Evolutionary conservation across 2,329 filamentous ascomycete genomes (phyloP), one percentile per base, ranked within the genome.

Genomic region (Fusarium napiforme): DNA sequence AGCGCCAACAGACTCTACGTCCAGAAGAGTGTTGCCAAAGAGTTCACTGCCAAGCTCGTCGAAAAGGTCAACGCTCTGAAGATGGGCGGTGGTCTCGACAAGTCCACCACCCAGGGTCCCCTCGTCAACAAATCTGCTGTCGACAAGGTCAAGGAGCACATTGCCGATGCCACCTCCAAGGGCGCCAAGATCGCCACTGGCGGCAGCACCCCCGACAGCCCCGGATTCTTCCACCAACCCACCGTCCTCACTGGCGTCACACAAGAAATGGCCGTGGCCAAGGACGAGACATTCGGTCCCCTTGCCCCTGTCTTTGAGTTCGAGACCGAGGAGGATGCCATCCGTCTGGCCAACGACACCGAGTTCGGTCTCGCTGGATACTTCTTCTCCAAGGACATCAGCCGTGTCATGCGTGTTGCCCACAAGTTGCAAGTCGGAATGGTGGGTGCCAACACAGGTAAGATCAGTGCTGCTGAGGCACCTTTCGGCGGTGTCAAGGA

Each of bases 61-160:
- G 74, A 75, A n/a, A 77, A 77, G 55, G 76, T 82, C 60, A 77
- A 75, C 42, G 72, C 71, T 30, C 72, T 81, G 60, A 75, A 77
- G 65, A 68, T 81, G 58, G 79, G 80, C 32, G 43, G 67, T 21
- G 77, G 79, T 49, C 66, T 78, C 49, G 69, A 76, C 49, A 58
- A 67, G 39, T 39, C 64, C 19, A 78, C 78, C 37, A 80, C 79
- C 16, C 76, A 80, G 49, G 80, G 80, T 10, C 79, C 80, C 23
- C 83, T 91, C n/a, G 89, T 93, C 75, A 91, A 93, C 81, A 87
- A 88, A 61, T 88, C 89, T 23, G 91, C 91, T 1, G 84, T 91
- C 42, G 82, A 82, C 46, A 92, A 92, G 81, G 90, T 91, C 47
- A 85, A 89, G 58, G 82, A 85, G 61, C 90, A 92, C 75, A 88